Base-by-base conservation (phyloP, 805 yeast genomes). In the Ogataea paraovalis region DNA sequence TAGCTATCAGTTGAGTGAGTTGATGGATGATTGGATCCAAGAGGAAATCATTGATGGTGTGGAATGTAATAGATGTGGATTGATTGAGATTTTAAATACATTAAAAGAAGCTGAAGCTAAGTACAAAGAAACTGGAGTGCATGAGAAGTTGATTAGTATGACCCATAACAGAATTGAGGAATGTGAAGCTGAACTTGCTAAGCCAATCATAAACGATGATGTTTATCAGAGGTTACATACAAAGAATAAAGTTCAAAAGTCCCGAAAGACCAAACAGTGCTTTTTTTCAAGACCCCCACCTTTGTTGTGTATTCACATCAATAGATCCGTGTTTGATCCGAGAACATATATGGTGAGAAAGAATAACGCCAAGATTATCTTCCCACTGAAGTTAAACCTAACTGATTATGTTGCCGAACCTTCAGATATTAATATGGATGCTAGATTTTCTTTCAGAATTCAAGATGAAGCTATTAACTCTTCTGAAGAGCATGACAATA, bases 41-140 rank as follows among this genome's bases (percentile, higher is more conserved):
- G 87, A 91, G 36, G 99, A 92, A 62, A 79, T 86, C 20, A 90
- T 92, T 49, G 91, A 88, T 55, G 96, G 90, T 41, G 99, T 92
- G 33, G 92, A 90, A 66, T 92, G 99, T 71, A 89, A 91, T 60
- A 75, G 98, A 58, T 92, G 98, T 71, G 92, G 95, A 2, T 72
- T 92, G 54, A 65, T 66, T 25, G 82, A 82, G 49, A 83, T 87
- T 12, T 68, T 66, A 44, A 74, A 72, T n/a, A 80, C 75, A 52
- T 66, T 84, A 30, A 44, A 56, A 18, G 70, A 64, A 14, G 75
- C 76, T 51, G 44, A 75, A 3, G 55, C 57, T 3, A 56, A 53
- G 20, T 58, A 55, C 41, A 36, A 47, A 37, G 51, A 50, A 16
- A 39, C 41, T 9, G 43, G 51, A 7, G 49, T 44, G 7, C 56